These are phyloP conservation scores for Coemansia sp. DNA, from an alignment of 192 early-diverging fungal genomes.

Conservation along the genomic window DNA sequence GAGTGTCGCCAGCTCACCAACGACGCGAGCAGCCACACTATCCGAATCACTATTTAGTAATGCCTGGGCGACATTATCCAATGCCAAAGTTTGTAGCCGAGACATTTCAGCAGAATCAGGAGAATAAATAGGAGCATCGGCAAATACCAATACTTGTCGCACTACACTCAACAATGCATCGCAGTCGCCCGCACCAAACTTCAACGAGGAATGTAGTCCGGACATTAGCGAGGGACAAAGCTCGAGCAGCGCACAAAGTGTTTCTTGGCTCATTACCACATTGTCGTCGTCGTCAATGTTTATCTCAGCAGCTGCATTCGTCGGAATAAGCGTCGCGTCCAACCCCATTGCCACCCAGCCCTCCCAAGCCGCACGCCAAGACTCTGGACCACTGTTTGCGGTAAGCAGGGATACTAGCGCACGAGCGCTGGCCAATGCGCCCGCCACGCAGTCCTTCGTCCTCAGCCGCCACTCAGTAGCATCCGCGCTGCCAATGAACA, in stretches of 20 bases:
- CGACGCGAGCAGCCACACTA: constrained; percentile 9
- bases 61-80: constrained; percentile 55
- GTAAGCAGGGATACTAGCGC: constrained; percentile 3
- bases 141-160: constrained; percentile 19
- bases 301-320: background rate
- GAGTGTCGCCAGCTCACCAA: constrained; percentile 34
- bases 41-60: background rate
- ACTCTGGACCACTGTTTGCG: background rate
- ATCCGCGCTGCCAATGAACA: constrained; percentile 11
- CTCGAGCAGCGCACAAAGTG: constrained; percentile 23
- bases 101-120: constrained; percentile 64
- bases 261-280: constrained; percentile 32
- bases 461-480: constrained; percentile 6
- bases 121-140: constrained; percentile 19
- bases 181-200: constrained; percentile 22
- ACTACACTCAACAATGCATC: constrained; percentile 13
- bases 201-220: background rate
- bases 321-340: constrained; percentile 7
- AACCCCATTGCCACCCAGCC: constrained; percentile 31
- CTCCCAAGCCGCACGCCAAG: constrained; percentile 29
- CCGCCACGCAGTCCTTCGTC: constrained; percentile 28
- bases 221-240: constrained; percentile 13
- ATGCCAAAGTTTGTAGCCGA: constrained; percentile 65
- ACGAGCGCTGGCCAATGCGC: constrained; percentile 23
- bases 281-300: constrained; percentile 11